These are phyloP conservation scores for Coelastrella sp. DNA, from an alignment of 139 green algal species.

Conservation along the genomic window DNA sequence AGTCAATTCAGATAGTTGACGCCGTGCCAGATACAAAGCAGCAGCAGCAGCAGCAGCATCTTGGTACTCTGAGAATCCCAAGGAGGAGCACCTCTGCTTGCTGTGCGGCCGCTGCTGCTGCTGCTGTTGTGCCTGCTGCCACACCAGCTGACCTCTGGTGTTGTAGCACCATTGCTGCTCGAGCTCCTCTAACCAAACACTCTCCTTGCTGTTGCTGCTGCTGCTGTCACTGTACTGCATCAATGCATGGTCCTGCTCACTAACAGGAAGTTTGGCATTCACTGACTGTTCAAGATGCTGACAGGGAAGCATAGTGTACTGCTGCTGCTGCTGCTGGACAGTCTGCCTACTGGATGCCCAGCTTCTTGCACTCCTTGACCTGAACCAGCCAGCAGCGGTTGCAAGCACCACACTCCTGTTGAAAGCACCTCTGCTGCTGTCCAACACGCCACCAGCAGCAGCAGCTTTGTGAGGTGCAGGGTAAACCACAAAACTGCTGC, in stretches of 20 bases:
- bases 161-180: slow-evolving; percentile 31
- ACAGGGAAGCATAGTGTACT: background rate
- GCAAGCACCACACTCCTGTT: background rate
- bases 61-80: background rate
- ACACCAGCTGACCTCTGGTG: slow-evolving; percentile 1
- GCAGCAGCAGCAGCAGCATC: slow-evolving; percentile 12
- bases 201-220: slow-evolving; percentile 3
- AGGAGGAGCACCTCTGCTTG: background rate
- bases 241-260: background rate
- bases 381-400: background rate
- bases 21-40: background rate
- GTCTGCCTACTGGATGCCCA: background rate
- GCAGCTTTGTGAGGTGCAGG: background rate
- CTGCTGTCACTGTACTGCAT: background rate
- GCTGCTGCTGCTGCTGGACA: background rate
- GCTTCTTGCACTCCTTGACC: background rate
- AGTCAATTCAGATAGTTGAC: background rate
- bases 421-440: background rate
- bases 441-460: background rate
- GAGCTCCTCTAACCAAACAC: background rate
- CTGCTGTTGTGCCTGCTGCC: slow-evolving; percentile 1
- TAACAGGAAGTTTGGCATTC: background rate
- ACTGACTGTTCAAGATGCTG: background rate
- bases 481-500: background rate
- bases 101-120: background rate